Evolutionary conservation across 2,329 filamentous ascomycete genomes (phyloP).

Genomic region (Clonostachys solani): DNA sequence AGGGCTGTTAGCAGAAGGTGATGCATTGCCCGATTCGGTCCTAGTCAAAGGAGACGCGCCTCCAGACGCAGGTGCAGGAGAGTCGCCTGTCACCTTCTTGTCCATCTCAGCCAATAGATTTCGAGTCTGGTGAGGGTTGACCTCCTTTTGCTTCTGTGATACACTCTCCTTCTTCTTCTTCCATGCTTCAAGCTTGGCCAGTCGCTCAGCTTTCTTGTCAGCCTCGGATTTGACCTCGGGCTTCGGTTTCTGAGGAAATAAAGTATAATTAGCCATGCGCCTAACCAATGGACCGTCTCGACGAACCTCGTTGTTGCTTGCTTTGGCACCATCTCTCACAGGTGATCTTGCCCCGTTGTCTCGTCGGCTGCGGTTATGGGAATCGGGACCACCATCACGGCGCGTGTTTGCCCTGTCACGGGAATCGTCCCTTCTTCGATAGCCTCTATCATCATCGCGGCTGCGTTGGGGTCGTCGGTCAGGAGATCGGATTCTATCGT

Average conservation of each 20-base stretch:
- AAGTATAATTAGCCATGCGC: slow-evolving; percentile 12
- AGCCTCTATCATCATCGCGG: slow-evolving; percentile 60
- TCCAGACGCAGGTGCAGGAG: slow-evolving; percentile 27
- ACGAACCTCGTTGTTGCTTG: slow-evolving; percentile 55
- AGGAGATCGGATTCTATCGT: slow-evolving; percentile 54
- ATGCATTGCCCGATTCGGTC: slow-evolving; percentile 34
- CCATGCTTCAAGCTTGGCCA: slow-evolving; percentile 84
- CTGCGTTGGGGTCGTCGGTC: slow-evolving; percentile 57
- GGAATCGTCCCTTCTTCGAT: slow-evolving; percentile 71
- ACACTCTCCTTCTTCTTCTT: slow-evolving; percentile 83
- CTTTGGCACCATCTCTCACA: slow-evolving; percentile 39
- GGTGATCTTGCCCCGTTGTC: slow-evolving; percentile 54
- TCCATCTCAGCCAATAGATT: slow-evolving; percentile 72
- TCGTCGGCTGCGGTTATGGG: slow-evolving; percentile 60
- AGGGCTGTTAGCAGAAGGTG: slow-evolving; percentile 44
- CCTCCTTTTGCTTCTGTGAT: slow-evolving; percentile 66
- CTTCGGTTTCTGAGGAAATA: not conserved
- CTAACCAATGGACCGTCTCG: not conserved
- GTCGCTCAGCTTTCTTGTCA: slow-evolving; percentile 71
- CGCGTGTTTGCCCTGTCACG: slow-evolving; percentile 60
- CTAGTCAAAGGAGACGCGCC: slow-evolving; percentile 14
- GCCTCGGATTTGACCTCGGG: slow-evolving; percentile 56
- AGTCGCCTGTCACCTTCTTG: slow-evolving; percentile 54
- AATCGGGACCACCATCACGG: slow-evolving; percentile 69
- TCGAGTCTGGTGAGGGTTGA: slow-evolving; percentile 59